Base-by-base conservation (phyloP, 2,329 filamentous ascomycete genomes). In the Calonectria honghensis region DNA sequence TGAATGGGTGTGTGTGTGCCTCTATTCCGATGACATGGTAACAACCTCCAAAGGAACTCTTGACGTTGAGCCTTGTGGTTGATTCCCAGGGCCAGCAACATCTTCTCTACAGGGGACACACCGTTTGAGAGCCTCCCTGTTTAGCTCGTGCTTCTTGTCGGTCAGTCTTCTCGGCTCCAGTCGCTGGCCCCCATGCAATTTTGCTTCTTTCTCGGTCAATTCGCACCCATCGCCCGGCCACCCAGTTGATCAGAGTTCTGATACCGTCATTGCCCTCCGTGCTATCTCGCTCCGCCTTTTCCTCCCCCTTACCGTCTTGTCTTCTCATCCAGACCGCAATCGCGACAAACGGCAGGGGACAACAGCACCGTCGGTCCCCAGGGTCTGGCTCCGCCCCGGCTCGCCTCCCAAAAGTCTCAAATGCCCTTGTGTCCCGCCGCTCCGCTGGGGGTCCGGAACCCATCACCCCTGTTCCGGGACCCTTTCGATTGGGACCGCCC, bases 361-460 rank as follows among this genome's bases (percentile, higher is more conserved):
- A 75, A 76, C 69, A 77, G 35, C 48, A 45, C 65, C 51, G 37
- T 37, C 45, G n/a, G 72, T 72, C 70, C 73, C 73, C 57, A 75
- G 68, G 70, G 72, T 71, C 77, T 77, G 75, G 79, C 79, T 78
- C 76, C 74, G 74, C 77, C 76, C 74, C 70, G 70, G 72, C 73
- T 77, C 76, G 76, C 79, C 73, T 68, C 39, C 50, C 72, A 59
- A 67, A 70, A 66, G 75, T 71, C 68, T 79, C 72, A 69, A 75
- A 68, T 75, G 39, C 68, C 70, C 66, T 67, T 37, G 48, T 50
- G 59, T 54, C 61, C 67, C 65, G 65, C 54, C 72, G 37, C 72
- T 73, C 57, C 72, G 72, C 51, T 69, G 68, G 66, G 61, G 52
- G 51, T 35, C 59, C 72, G 67, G 72, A 65, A 61, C 63, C 57